Evolutionary conservation across 768 basidiomycete genomes (phyloP).

Genomic region (Filobasidium floriforme): DNA sequence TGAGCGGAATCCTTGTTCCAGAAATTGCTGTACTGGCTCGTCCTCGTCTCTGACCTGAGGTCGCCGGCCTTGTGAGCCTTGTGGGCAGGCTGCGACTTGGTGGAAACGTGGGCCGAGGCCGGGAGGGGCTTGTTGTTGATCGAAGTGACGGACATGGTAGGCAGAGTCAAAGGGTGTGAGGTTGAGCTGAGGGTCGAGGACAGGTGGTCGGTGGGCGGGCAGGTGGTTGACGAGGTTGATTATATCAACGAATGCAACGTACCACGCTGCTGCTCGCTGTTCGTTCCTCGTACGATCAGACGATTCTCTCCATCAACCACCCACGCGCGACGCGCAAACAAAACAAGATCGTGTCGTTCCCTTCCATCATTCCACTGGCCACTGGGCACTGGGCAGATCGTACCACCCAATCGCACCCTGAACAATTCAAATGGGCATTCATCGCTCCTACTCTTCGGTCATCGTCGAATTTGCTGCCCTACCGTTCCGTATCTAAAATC

Average conservation of each 20-base stretch:
- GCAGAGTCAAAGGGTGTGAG: not conserved
- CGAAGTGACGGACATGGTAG: constrained; percentile 5
- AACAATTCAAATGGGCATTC: no score
- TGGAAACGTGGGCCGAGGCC: not conserved
- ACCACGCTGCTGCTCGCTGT: not conserved
- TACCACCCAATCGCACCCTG: no score
- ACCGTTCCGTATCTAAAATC: no score
- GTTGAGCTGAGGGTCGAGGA: not conserved
- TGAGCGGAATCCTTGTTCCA: constrained; percentile 76
- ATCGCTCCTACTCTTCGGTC: no score
- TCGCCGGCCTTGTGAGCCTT: constrained; percentile 5
- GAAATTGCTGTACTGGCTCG: constrained; percentile 63
- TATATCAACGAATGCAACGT: not conserved
- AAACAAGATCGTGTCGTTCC: no score
- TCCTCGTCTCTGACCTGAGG: constrained; percentile 20
- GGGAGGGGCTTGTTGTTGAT: constrained; percentile 9
- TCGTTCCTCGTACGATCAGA: not conserved
- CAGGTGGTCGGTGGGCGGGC: not conserved
- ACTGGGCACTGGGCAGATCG: no score
- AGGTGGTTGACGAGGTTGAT: not conserved
- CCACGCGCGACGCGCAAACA: no score
- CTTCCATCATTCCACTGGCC: no score
- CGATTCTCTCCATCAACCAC: no score
- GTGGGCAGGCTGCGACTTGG: no score
- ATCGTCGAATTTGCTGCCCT: no score